A percentile compares a stretch with the other conserved stretches of the same genome.
These are phyloP conservation scores for Cladosporium sp. DNA, from an alignment of 2,329 filamentous ascomycete species.

Conservation along the genomic window DNA sequence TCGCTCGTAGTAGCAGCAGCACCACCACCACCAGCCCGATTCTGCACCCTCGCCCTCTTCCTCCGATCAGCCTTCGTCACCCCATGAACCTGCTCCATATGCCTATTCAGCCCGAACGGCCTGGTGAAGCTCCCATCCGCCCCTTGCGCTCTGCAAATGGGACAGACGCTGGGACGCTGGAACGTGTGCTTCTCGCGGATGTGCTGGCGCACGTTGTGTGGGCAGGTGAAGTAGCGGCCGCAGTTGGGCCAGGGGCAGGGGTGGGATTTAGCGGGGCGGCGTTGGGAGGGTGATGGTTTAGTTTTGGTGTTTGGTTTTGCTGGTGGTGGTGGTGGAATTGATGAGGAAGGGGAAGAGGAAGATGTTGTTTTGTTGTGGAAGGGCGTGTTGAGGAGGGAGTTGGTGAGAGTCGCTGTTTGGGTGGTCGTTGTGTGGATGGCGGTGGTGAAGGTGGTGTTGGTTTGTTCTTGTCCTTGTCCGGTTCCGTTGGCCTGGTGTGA, in stretches of 20 bases:
- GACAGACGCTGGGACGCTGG: conserved; percentile 16
- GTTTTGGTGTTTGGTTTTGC: background rate
- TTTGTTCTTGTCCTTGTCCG: no score
- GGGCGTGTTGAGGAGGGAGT: background rate
- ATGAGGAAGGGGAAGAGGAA: background rate
- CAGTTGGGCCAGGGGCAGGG: conserved; percentile 16
- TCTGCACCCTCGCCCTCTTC: no score
- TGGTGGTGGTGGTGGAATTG: background rate
- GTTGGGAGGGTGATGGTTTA: background rate
- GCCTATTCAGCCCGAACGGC: conserved; percentile 2
- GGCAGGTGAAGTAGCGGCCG: conserved; percentile 13
- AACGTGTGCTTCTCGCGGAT: conserved; percentile 19
- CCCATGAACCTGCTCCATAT: conserved; percentile 7
- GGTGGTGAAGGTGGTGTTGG: no score
- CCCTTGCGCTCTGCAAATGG: conserved; percentile 9
- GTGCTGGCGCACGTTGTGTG: conserved; percentile 20
- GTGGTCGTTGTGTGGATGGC: background rate
- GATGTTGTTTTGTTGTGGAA: background rate
- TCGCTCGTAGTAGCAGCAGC: no score
- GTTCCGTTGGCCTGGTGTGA: no score
- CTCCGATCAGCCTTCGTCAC: background rate
- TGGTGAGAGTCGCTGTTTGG: background rate
- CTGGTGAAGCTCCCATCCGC: conserved; percentile 1
- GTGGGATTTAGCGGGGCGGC: background rate
- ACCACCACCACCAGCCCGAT: background rate